Base-by-base conservation (phyloP, 257 asterid genomes). In the Scutellaria baicalensis region DNA sequence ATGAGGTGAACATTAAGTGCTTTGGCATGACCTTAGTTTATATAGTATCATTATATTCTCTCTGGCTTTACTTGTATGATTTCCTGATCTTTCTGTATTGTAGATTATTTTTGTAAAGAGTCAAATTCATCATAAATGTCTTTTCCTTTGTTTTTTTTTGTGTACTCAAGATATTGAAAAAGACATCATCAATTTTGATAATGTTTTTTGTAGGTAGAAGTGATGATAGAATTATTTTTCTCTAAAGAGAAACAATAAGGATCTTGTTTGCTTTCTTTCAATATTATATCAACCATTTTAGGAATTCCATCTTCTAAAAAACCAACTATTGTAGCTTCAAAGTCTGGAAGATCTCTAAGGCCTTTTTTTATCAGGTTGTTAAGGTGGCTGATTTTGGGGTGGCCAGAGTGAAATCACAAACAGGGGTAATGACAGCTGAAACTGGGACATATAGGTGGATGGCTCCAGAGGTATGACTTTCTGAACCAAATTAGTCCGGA, bases 371-470 rank as follows among this genome's bases (percentile, higher is more conserved):
- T 11, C 86, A 94, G 99, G 97, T 91, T 71, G 95, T 91, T 49
- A 94, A 94, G 83, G 97, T 94, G 78, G 97, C 96, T 80, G 99
- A 94, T 84, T 94, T 94, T 79, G 99, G 99, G 9, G 99, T 94
- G 69, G 99, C 99, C 59, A 82, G 99, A 85, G 99, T 94, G 77
- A 91, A 85, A 82, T 86, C 97, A 52, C 96, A 91, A 75, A 83
- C 93, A 20, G 99, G 99, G 63, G 97, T 94, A 52, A 94, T 94
- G 99, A 94, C 99, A 8, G 96, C 99, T 69, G 99, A 94, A 83
- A 94, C 99, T 14, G 99, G 99, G 77, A 94, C 99, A 0, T 94
- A 94, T 59, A 81, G 99, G 73, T 94, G 99, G 99, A 94, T 94
- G 99, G 97, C 99, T 54, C 99, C 99, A 59, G 99, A 94, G 99